phyloP scores from a whole-genome alignment of 1,139 yeast species.

The Petasospora fabianii region DNA sequence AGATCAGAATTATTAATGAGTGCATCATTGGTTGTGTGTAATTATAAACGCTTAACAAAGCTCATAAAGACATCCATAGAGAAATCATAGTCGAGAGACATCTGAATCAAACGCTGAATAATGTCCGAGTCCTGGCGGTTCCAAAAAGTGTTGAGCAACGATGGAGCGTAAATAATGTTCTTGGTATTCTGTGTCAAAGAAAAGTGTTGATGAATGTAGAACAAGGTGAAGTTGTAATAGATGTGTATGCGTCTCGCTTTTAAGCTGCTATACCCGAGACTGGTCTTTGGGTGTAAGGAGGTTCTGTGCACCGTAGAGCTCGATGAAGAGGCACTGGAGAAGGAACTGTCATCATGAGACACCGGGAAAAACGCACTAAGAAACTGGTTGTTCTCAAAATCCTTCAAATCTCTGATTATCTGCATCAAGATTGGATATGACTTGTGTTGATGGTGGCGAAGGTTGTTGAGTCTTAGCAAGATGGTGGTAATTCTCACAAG shows the following conservation, averaged over 20 bases:
- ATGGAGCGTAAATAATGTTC: slow-evolving; percentile 3
- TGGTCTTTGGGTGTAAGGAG: neutral
- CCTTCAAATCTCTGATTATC: slow-evolving; percentile 15
- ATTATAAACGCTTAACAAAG: slow-evolving; percentile 13
- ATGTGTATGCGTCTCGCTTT: slow-evolving; percentile 19
- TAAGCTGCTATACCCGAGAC: slow-evolving; percentile 12
- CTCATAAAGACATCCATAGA: slow-evolving; percentile 20
- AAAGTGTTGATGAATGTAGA: slow-evolving; percentile 14
- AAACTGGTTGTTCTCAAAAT: slow-evolving; percentile 21
- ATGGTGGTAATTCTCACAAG: slow-evolving; percentile 17
- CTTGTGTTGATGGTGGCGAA: slow-evolving; percentile 10
- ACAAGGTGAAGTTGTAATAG: slow-evolving; percentile 17
- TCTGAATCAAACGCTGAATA: slow-evolving; percentile 10
- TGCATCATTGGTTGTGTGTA: too few species aligned
- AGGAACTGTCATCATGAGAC: slow-evolving; percentile 6
- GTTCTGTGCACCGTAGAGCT: neutral
- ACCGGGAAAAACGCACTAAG: slow-evolving; percentile 17
- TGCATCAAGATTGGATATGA: slow-evolving; percentile 5
- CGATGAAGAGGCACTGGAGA: slow-evolving; percentile 11
- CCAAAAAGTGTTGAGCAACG: slow-evolving; percentile 18
- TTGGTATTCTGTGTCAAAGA: slow-evolving; percentile 2
- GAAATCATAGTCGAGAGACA: slow-evolving; percentile 13
- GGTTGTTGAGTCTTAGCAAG: slow-evolving; percentile 19
- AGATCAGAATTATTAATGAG: too few species aligned
- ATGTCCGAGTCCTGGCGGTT: slow-evolving; percentile 12